Evolutionary conservation across 2,329 filamentous ascomycete species (phyloP), one percentile per base, ranked within the genome.

Genomic region (Colletotrichum sp.): DNA sequence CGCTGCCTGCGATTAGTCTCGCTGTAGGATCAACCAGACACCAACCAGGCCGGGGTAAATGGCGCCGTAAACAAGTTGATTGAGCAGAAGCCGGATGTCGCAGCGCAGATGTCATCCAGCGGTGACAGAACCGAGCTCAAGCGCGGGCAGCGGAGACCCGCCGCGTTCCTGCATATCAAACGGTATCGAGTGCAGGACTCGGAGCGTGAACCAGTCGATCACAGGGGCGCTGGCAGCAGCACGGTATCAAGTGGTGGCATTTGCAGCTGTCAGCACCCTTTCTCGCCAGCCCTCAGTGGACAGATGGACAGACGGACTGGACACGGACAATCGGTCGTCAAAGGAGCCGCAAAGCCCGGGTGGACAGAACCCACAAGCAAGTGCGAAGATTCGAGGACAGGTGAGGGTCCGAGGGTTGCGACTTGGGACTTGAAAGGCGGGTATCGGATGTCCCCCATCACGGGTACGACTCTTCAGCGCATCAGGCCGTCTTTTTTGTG

Each of bases 351-450:
- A 16, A 48, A 32, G 6, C n/a, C 21, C 43, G 55, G 43, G 18
- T 21, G 38, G 28, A 57, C 64, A 66, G 38, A 52, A 55, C 43
- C 38, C 64, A 43, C 6, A 12, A 52, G 24, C 24, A 66, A 61
- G 58, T 32, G 58, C 32, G 18, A 61, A 34, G 58, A 61, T 32
- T 61, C 30, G 58, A 58, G 55, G 55, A 63, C 71, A 30, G 21
- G 65, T 63, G 64, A 73, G 71, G 60, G 72, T 71, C 72, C 72
- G 61, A 71, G 72, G 38, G 72, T 64, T 66, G 67, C 52, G 61
- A n/a, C 16, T 36, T 48, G 43, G 43, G 43, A 48, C 43, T n/a
- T 48, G 43, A 48, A 21, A 48, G 43, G 43, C 38, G 65, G 63
- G 34, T 69, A 38, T 15, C 64, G 65, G 71, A 73, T 61, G 32